Evolutionary conservation across 495 filamentous ascomycete genomes (phyloP), one percentile per base, ranked within the genome.

Genomic region (Xylaria longipes): DNA sequence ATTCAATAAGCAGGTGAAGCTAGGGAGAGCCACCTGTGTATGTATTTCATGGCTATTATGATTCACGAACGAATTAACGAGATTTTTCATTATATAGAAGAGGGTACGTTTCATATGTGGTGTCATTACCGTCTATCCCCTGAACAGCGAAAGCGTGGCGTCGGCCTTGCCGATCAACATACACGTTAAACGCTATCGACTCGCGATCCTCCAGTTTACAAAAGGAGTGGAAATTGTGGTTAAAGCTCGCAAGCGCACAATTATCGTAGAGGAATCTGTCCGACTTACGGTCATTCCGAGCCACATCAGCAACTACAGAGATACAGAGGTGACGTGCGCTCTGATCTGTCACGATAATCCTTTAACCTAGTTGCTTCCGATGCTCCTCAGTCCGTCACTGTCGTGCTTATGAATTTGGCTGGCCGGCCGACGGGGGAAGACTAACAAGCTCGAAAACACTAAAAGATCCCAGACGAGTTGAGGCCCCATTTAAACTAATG

Each of bases 131-230:
- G 27, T 41, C 52, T 31, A 58, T 37, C 54, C 48, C 39, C 39
- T 41, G 22, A 33, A 57, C 2, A 43, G 11, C 22, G 15, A 33
- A 68, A 58, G 37, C 52, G 66, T 68, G 66, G 66, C 66, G 37
- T 60, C 66, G 66, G 66, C 66, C 52, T 45, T 46, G 66, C 66
- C 66, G 66, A 68, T 60, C 66, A 68, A 45, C 35, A 58, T 31
- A 20, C 31, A 27, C 50, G 3, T 29, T 22, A 9, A 58, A 68
- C 50, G 50, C 22, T 45, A 22, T n/a, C 37, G 54, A 46, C 22
- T 45, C 15, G 15, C 66, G 48, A 67, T 67, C 66, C 50, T 68
- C 31, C 52, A 12, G 31, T 52, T 5, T 4, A 33, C 41, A 29
- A 35, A 56, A 56, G 12, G n/a, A 4, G 33, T 54, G 31, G 65